These are phyloP conservation scores for Pichia occidentalis DNA, from an alignment of 805 yeast genomes.

Conservation along the genomic window DNA sequence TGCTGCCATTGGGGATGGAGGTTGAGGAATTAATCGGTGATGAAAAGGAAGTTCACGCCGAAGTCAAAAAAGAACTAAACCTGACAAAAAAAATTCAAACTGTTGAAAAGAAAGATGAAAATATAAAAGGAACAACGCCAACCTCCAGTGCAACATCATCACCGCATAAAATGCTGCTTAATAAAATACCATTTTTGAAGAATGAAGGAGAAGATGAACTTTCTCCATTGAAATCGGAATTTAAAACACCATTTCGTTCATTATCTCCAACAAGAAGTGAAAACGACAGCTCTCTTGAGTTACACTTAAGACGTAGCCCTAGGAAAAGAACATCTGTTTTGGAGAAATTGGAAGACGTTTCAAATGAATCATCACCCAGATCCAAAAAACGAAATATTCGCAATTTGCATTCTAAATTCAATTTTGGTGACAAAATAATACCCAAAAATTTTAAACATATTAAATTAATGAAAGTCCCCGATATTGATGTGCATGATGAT, in stretches of 20 bases:
- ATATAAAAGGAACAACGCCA: too few species aligned
- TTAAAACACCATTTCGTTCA: not conserved
- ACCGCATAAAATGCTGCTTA: not conserved
- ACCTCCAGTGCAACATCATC: not conserved
- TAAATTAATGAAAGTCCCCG: constrained; percentile 33
- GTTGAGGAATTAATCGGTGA: constrained; percentile 13
- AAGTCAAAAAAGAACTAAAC: not conserved
- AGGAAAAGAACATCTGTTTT: not conserved
- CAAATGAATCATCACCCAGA: constrained; percentile 8
- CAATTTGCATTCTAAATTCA: constrained; percentile 13
- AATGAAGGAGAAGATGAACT: not conserved
- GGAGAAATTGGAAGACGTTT: constrained; percentile 3
- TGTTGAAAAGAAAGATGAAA: constrained; percentile 10
- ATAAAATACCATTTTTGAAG: not conserved
- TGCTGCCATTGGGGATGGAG: constrained; percentile 17
- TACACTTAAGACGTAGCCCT: constrained; percentile 5
- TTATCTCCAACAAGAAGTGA: not conserved
- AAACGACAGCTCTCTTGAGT: too few species aligned
- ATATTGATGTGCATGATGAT: constrained; percentile 34
- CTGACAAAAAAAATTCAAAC: constrained; percentile 1
- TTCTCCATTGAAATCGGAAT: not conserved
- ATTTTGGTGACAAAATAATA: constrained; percentile 14
- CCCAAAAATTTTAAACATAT: constrained; percentile 22
- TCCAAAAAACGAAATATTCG: constrained; percentile 6
- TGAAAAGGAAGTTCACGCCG: constrained; percentile 1